A percentile compares a stretch with the other conserved stretches of the same genome.
These are phyloP conservation scores for Solanum aculeatissimum DNA, from an alignment of 305 asterid genomes.

Conservation along the genomic window DNA sequence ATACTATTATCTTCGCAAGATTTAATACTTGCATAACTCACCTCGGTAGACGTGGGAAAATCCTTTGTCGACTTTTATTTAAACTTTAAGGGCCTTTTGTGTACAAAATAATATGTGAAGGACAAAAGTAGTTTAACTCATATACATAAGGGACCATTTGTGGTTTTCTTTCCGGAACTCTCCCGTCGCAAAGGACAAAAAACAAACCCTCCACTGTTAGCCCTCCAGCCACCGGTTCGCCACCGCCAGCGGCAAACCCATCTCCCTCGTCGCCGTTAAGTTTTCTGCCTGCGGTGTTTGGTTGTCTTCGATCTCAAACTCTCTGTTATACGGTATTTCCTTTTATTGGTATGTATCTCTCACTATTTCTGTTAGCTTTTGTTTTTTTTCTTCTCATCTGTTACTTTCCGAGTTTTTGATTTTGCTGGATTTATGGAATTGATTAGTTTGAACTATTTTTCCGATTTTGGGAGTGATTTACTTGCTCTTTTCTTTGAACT, in stretches of 20 bases:
- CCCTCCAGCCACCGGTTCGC: not conserved
- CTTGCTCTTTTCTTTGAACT: not conserved
- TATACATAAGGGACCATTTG: not conserved
- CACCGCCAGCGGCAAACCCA: not conserved
- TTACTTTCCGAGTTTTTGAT: not conserved
- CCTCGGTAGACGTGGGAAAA: no score
- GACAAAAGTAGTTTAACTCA: not conserved
- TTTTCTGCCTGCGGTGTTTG: not conserved
- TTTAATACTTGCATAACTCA: no score
- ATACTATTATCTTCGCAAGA: no score
- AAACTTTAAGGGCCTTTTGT: not conserved
- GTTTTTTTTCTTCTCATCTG: not conserved
- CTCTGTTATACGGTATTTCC: not conserved
- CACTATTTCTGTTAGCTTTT: not conserved
- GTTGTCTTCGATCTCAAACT: not conserved
- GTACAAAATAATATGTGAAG: not conserved
- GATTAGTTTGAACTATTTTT: not conserved
- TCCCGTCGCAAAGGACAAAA: not conserved
- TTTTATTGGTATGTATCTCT: not conserved
- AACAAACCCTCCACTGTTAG: not conserved
- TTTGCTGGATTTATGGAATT: not conserved
- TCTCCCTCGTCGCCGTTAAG: not conserved
- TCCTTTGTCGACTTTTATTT: not conserved
- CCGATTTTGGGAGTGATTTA: not conserved
- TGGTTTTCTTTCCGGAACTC: not conserved